Base-by-base conservation (phyloP, 441 rosid genomes). In the Eutrema salsugineum region DNA sequence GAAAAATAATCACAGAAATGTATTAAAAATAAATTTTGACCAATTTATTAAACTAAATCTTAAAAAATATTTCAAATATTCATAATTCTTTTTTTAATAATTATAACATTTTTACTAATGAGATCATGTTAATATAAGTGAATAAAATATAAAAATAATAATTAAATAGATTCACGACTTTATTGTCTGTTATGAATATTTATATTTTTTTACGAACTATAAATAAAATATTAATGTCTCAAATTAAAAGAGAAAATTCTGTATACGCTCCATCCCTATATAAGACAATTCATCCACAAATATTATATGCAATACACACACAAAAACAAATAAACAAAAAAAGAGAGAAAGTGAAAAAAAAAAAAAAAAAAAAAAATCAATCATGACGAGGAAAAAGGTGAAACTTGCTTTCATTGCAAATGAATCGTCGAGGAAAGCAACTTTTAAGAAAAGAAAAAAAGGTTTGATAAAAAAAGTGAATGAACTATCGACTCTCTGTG, bases 341-440 rank as follows among this genome's bases (percentile, higher is more conserved):
- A 0, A 5, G 0, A 11, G 40, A 15, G 1, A 38, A 0, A 28
- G 1, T 2, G n/a, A n/a, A n/a, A 36, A 10, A 17, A 12, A 43
- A 11, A 56, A 1, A 12, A 11, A 30, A 22, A 24, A 17, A 59
- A 15, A 46, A 17, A 12, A 19, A 11, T 1, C 8, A 10, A 24
- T 14, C 38, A 87, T 89, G 93, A 81, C 91, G 0, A 85, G 94
- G 30, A 84, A 78, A 75, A 91, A 86, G 72, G 94, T 91, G 72
- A 85, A 84, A 77, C 84, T 91, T 16, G 85, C 83, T 5, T 86
- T 55, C 72, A 87, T 91, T 12, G 4, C 53, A 4, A 83, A 86
- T 11, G 87, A 83, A 12, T 69, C 93, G 0, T 77, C 85, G 0
- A 84, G 91, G 11, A 90, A 83, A 60, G 85, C 86, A 6, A 84